Conservation (phyloP, 306 rosid genomes). For the Cicer chorassanicum region DNA sequence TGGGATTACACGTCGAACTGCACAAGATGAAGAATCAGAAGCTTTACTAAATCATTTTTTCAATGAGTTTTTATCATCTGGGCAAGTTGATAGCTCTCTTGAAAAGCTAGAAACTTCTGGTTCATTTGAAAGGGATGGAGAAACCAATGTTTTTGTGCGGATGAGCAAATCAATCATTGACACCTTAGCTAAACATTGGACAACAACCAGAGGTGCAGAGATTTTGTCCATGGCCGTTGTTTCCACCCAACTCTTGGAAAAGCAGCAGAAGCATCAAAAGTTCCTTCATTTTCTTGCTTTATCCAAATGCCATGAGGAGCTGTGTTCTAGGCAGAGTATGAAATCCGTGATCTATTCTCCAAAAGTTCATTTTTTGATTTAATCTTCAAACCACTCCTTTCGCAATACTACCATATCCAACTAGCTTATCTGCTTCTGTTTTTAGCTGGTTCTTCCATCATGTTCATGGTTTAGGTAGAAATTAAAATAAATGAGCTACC, state of each 20-base stretch:
- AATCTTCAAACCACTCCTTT: slow-evolving; percentile 27
- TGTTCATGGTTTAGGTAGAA: slow-evolving; percentile 34
- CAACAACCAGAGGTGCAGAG: slow-evolving; percentile 97
- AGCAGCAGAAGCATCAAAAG: slow-evolving; percentile 83
- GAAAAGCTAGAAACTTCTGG: slow-evolving; percentile 80
- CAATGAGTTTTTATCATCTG: slow-evolving; percentile 78
- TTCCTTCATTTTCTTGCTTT: slow-evolving; percentile 95
- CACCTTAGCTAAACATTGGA: slow-evolving; percentile 98
- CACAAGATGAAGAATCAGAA: slow-evolving; percentile 94
- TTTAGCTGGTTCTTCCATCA: not conserved
- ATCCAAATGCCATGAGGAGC: slow-evolving; percentile 96
- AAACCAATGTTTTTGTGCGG: slow-evolving; percentile 85
- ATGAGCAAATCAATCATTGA: slow-evolving; percentile 91
- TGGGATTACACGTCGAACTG: slow-evolving; percentile 70
- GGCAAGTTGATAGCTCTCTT: slow-evolving; percentile 72
- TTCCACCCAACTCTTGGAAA: slow-evolving; percentile 85
- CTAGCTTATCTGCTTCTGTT: slow-evolving; percentile 30
- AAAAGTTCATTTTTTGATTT: slow-evolving; percentile 43
- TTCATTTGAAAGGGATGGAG: slow-evolving; percentile 92
- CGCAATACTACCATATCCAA: slow-evolving; percentile 23
- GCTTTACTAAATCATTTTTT: slow-evolving; percentile 78
- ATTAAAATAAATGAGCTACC: slow-evolving; percentile 8
- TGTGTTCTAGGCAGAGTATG: slow-evolving; percentile 93
- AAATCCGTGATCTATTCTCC: slow-evolving; percentile 27
- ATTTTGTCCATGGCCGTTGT: slow-evolving; percentile 91